Percentiles rank a stretch among this genome's conserved stretches.
phyloP scores from a whole-genome alignment of 1,284 basidiomycete species.

The Ustilago curta region DNA sequence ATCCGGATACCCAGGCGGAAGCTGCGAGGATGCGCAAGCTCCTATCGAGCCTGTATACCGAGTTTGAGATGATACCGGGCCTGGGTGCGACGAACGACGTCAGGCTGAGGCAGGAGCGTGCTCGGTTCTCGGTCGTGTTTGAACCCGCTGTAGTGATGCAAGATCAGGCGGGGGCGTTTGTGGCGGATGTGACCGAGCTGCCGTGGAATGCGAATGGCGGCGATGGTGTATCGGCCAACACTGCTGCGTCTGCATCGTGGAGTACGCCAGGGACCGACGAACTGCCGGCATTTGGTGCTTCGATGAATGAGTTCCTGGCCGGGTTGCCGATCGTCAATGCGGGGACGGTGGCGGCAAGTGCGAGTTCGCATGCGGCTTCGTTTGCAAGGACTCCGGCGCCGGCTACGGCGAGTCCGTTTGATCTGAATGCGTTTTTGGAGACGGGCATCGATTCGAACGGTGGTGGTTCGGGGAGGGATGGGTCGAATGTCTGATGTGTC shows the following conservation, averaged over 20 bases:
- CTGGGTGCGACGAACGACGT: conserved; percentile 33
- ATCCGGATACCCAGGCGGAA: conserved; percentile 39
- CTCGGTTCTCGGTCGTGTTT: conserved; percentile 31
- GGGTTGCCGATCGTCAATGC: conserved; percentile 34
- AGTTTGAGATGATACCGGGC: conserved; percentile 44
- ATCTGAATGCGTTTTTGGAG: conserved; percentile 44
- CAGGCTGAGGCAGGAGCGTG: conserved; percentile 26
- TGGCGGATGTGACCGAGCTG: conserved; percentile 23
- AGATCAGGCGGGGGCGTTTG: conserved; percentile 7
- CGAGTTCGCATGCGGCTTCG: conserved; percentile 21
- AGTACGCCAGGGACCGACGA: conserved; percentile 30
- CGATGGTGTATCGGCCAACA: background rate
- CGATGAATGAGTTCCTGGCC: conserved; percentile 34
- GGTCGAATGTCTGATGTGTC: no score
- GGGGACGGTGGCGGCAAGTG: background rate
- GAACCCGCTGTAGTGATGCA: conserved; percentile 27
- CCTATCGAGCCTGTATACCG: conserved; percentile 23
- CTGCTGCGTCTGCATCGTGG: conserved; percentile 20
- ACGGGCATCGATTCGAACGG: conserved; percentile 23
- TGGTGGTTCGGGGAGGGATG: no score
- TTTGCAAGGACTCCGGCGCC: conserved; percentile 31
- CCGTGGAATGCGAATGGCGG: conserved; percentile 16
- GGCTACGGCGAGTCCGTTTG: conserved; percentile 24
- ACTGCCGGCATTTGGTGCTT: conserved; percentile 16
- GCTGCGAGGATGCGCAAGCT: conserved; percentile 29